Percentiles rank a stretch among this genome's conserved stretches.
phyloP scores from a whole-genome alignment of 2,329 filamentous ascomycete genomes.

The Sporothrix inflata region DNA sequence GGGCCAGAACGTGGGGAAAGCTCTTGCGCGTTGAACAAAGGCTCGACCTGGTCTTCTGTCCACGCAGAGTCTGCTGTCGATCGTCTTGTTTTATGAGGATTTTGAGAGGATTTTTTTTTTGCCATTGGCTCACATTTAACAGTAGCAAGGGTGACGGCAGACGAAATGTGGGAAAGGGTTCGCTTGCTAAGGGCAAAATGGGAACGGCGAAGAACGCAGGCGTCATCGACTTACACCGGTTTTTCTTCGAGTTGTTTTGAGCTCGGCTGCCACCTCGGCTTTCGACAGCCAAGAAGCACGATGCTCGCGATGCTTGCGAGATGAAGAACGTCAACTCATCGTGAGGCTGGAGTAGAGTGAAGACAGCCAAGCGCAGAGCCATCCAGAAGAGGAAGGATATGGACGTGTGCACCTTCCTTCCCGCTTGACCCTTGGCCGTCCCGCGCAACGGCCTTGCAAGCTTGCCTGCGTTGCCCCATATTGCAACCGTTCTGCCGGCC shows the following conservation, averaged over 20 bases:
- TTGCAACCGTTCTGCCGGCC: constrained; percentile 6
- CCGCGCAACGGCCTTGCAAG: not conserved
- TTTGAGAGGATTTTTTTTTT: not conserved
- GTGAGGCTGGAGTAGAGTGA: not conserved
- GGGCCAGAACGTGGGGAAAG: not conserved
- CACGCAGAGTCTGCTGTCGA: not conserved
- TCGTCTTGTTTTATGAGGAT: not conserved
- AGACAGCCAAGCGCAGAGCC: not conserved
- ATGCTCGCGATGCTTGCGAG: too few relatives aligned
- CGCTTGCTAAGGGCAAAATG: not conserved
- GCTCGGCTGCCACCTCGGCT: not conserved
- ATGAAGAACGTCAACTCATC: not conserved
- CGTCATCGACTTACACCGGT: not conserved
- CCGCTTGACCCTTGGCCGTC: not conserved
- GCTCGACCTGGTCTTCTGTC: not conserved
- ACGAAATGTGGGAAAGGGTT: not conserved
- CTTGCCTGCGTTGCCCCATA: not conserved
- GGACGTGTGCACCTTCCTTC: not conserved
- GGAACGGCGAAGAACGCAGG: not conserved
- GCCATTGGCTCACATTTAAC: not conserved
- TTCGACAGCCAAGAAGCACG: not conserved
- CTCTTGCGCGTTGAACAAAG: not conserved
- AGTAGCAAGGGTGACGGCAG: not conserved
- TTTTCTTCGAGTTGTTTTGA: not conserved
- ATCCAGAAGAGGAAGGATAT: not conserved